A percentile compares a stretch with the other conserved stretches of the same genome.
Evolutionary conservation across 805 yeast genomes (phyloP).

Genomic region (Kazachstania kunashirensis): DNA sequence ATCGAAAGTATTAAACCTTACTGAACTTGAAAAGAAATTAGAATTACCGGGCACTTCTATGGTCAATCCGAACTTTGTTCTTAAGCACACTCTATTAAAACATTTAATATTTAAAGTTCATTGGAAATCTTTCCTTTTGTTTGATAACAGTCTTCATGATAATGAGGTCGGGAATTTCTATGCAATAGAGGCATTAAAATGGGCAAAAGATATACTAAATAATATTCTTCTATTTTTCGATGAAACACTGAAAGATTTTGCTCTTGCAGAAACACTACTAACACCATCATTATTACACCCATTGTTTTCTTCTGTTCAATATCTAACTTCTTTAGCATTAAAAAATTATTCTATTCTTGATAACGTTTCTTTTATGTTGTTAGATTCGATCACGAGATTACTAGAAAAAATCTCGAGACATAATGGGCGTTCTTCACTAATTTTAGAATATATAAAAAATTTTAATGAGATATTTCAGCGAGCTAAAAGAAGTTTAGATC

Average conservation of each 20-base stretch:
- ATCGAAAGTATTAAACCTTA: not conserved
- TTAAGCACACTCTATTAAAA: not conserved
- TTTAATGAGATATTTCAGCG: not conserved
- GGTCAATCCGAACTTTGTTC: not conserved
- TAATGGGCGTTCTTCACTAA: not conserved
- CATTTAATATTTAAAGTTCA: conserved; percentile 1
- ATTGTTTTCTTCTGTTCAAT: not conserved
- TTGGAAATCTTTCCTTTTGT: not conserved
- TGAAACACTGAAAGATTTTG: not conserved
- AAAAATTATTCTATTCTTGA: not conserved
- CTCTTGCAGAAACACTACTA: not conserved
- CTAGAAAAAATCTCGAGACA: conserved; percentile 1
- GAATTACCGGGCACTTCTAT: conserved; percentile 1
- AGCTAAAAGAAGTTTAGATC: too few species aligned
- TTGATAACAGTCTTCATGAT: not conserved
- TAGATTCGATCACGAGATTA: not conserved
- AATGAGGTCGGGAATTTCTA: not conserved
- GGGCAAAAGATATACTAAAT: not conserved
- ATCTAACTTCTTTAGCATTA: not conserved
- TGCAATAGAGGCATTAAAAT: not conserved
- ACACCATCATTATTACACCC: not conserved
- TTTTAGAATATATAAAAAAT: not conserved
- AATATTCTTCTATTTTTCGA: not conserved
- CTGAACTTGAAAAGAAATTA: conserved; percentile 1
- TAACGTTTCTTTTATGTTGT: not conserved